Percentiles rank a stretch among this genome's conserved stretches.
These are phyloP conservation scores for Crithidia bombi DNA, from an alignment of 208 protist genomes.

Conservation along the genomic window DNA sequence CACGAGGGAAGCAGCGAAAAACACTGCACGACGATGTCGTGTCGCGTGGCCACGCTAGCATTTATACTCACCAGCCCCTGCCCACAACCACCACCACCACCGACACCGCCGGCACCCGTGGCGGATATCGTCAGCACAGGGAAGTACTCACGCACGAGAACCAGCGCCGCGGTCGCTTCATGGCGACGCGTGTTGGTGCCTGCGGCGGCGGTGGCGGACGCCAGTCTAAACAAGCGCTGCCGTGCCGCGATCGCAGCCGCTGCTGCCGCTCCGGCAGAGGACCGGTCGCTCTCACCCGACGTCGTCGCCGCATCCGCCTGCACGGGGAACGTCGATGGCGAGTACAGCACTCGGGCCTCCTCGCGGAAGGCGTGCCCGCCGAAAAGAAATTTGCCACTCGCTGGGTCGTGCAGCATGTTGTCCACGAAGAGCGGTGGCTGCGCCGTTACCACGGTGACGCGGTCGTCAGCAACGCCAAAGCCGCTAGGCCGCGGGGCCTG, in stretches of 20 bases:
- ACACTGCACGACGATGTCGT: slow-evolving; percentile 51
- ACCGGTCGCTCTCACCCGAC: background rate
- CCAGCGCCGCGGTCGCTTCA: background rate
- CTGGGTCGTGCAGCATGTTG: slow-evolving; percentile 72
- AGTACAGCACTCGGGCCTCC: slow-evolving; percentile 65
- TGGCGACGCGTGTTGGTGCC: background rate
- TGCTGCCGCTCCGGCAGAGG: background rate
- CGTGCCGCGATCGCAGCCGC: background rate
- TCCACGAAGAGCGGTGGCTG: slow-evolving; percentile 62
- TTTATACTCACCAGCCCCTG: background rate
- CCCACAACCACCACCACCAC: background rate
- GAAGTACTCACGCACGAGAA: slow-evolving; percentile 78
- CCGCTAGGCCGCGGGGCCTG: background rate
- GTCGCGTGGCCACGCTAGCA: background rate
- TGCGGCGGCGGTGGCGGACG: background rate
- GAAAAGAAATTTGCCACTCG: slow-evolving; percentile 59
- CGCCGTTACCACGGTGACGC: slow-evolving; percentile 36
- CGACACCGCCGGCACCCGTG: background rate
- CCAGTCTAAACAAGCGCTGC: background rate
- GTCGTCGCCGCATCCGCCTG: background rate
- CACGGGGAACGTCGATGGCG: slow-evolving; percentile 2
- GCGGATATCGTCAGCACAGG: slow-evolving; percentile 30
- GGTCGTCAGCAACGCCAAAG: background rate
- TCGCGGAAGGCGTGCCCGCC: slow-evolving; percentile 67
- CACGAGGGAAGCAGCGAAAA: slow-evolving; percentile 62